Evolutionary conservation across 1,139 yeast genomes (phyloP).

Genomic region (Protomyces gravidus): DNA sequence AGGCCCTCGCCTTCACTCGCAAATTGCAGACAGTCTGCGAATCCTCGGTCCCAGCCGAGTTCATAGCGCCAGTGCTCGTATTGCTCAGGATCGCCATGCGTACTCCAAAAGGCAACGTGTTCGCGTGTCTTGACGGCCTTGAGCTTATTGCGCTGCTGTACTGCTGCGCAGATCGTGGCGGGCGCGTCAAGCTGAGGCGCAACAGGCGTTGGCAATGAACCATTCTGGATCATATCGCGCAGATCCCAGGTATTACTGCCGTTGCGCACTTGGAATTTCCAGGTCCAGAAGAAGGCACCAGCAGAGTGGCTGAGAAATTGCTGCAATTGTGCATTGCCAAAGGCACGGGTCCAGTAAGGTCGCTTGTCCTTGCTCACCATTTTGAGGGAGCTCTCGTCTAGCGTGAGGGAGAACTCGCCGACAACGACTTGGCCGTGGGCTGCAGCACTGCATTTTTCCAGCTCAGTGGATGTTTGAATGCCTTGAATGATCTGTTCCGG

Average conservation of each 20-base stretch:
- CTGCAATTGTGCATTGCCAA: slow-evolving; percentile 43
- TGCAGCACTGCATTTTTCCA: slow-evolving; percentile 38
- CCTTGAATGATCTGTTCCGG: slow-evolving; percentile 57
- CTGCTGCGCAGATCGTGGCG: slow-evolving; percentile 42
- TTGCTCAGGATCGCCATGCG: slow-evolving; percentile 47
- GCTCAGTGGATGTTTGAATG: slow-evolving; percentile 43
- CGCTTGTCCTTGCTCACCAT: slow-evolving; percentile 48
- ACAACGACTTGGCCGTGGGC: slow-evolving; percentile 61
- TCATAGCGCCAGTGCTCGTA: slow-evolving; percentile 77
- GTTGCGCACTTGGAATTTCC: slow-evolving; percentile 75
- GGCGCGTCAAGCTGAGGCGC: slow-evolving; percentile 37
- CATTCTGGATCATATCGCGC: slow-evolving; percentile 66
- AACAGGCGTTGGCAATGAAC: slow-evolving; percentile 53
- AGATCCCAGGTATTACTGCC: slow-evolving; percentile 65
- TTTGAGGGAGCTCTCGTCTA: slow-evolving; percentile 72
- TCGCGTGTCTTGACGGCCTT: not conserved
- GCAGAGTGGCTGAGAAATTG: slow-evolving; percentile 50
- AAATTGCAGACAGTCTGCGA: slow-evolving; percentile 67
- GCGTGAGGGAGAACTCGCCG: slow-evolving; percentile 87
- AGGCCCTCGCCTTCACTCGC: slow-evolving; percentile 63
- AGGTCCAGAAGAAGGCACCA: slow-evolving; percentile 89
- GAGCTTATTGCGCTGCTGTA: slow-evolving; percentile 44
- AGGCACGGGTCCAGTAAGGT: slow-evolving; percentile 46
- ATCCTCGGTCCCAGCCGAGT: slow-evolving; percentile 71
- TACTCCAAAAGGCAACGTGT: slow-evolving; percentile 52